Evolutionary conservation across 2,329 filamentous ascomycete genomes (phyloP).

Genomic region (Sodiomyces alkalinus): DNA sequence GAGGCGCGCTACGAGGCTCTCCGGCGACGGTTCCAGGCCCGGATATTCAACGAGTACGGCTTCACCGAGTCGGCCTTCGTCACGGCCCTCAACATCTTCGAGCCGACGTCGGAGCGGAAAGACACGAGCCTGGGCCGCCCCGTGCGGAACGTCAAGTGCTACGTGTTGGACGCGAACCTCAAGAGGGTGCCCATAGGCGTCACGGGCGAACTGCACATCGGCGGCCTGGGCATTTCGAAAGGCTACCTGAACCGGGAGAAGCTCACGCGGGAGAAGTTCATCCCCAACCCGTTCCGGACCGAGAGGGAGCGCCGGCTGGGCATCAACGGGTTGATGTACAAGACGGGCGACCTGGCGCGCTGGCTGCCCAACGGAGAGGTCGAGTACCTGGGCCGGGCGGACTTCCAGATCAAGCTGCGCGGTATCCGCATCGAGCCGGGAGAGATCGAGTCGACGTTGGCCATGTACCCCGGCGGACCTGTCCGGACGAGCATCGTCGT

Average conservation of each 20-base stretch:
- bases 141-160: constrained; percentile 40
- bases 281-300: constrained; percentile 32
- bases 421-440: constrained; percentile 45
- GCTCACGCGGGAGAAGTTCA: constrained; percentile 33
- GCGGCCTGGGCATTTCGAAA: constrained; percentile 36
- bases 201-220: constrained; percentile 40
- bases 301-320: no score
- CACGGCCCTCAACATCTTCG: constrained; percentile 7
- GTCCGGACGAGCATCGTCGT: no score
- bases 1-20: constrained; percentile 30
- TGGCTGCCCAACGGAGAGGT: constrained; percentile 38
- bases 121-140: constrained; percentile 25
- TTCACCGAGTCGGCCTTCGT: constrained; percentile 36
- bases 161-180: constrained; percentile 30
- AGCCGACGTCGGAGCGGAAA: no score
- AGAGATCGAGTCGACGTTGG: no score
- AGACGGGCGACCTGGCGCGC: constrained; percentile 42
- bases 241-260: constrained; percentile 39
- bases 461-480: no score
- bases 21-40: constrained; percentile 34
- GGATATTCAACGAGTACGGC: constrained; percentile 42
- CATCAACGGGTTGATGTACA: constrained; percentile 47
- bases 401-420: constrained; percentile 45
- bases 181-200: constrained; percentile 29
- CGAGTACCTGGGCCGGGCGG: constrained; percentile 38